A percentile compares a stretch with the other conserved stretches of the same genome.
Evolutionary conservation across 2,329 filamentous ascomycete species (phyloP).

Genomic region (Reticulascus tulasneorum): DNA sequence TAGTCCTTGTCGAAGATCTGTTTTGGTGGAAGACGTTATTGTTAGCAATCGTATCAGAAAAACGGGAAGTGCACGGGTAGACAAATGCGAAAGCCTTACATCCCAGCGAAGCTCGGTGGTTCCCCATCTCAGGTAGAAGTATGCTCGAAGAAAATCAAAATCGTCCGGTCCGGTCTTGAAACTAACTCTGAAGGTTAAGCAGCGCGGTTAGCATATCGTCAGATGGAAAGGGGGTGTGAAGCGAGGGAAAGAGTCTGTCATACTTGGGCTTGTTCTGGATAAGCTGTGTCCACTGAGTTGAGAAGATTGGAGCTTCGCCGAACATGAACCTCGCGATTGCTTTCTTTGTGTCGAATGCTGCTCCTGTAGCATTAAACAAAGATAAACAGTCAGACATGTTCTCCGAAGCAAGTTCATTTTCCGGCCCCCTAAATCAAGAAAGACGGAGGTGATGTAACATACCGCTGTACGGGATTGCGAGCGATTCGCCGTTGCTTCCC

Average conservation of each 20-base stretch:
- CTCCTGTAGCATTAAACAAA: too few species aligned
- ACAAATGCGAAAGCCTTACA: background rate
- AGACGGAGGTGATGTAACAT: conserved; percentile 1
- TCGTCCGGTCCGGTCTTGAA: conserved; percentile 7
- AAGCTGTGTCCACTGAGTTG: background rate
- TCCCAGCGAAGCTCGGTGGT: conserved; percentile 23
- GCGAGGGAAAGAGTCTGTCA: too few species aligned
- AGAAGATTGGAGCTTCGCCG: background rate
- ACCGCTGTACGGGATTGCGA: conserved; percentile 28
- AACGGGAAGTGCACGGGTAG: background rate
- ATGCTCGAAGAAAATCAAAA: conserved; percentile 12
- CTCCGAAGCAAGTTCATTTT: too few species aligned
- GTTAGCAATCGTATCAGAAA: too few species aligned
- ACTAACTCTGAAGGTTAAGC: conserved; percentile 9
- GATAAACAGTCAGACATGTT: too few species aligned
- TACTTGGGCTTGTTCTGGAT: conserved; percentile 10
- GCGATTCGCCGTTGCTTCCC: conserved; percentile 26
- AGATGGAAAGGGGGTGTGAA: too few species aligned
- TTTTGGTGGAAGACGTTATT: background rate
- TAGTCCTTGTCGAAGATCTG: conserved; percentile 33
- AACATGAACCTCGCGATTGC: conserved; percentile 7
- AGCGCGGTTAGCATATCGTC: background rate
- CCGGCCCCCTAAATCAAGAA: too few species aligned
- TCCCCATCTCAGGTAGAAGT: conserved; percentile 4
- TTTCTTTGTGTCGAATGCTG: conserved; percentile 8